Evolutionary conservation across 2,329 filamentous ascomycete genomes (phyloP), one percentile per base, ranked within the genome.

Genomic region (Talaromyces sp.): DNA sequence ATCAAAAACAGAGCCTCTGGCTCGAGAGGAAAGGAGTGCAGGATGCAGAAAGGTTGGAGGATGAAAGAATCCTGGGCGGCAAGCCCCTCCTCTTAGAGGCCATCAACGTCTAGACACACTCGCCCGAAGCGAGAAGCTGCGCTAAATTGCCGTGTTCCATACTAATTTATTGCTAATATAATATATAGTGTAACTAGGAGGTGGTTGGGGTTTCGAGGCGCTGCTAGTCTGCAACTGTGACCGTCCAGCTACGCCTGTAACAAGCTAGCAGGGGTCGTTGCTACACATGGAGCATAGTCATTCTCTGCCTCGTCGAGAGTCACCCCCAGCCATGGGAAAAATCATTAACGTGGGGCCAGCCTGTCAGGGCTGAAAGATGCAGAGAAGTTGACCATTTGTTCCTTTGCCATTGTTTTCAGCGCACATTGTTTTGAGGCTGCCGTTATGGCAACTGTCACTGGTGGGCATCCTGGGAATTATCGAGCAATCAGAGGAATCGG

Each of bases 1-100:
- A 23, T 23, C 23, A 23, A 23, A 23, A 40, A 57, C 30, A 62
- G 60, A 66, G 64, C 64, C 51, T 63, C 64, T 36, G 65, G 64
- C 64, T 63, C 62, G 53, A 42, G 42, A 28, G 53, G 23, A 59
- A 63, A 58, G 55, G 54, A 55, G 44, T 47, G 18, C 44, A 51
- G 47, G 54, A 27, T 40, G 28, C 36, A 54, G 51, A 55, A 60
- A 54, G 40, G 31, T 47, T 52, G 55, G 50, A 50, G 51, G 36
- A 52, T 42, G 18, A 12, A 33, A 47, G 42, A 54, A 60, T 36
- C 56, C 23, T 16, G 16, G 31, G 31, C 31, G 28, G 34, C 53
- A 42, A 59, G 56, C n/a, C 51, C 36, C 54, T 10, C 51, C 52
- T 54, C 50, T 28, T 50, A 58, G 31, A 28, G 28, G 36, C 44